Percentiles rank a stretch among this genome's conserved stretches.
These are phyloP conservation scores for Byssoonygena ceratinophila DNA, from an alignment of 2,329 filamentous ascomycete genomes.

Conservation along the genomic window DNA sequence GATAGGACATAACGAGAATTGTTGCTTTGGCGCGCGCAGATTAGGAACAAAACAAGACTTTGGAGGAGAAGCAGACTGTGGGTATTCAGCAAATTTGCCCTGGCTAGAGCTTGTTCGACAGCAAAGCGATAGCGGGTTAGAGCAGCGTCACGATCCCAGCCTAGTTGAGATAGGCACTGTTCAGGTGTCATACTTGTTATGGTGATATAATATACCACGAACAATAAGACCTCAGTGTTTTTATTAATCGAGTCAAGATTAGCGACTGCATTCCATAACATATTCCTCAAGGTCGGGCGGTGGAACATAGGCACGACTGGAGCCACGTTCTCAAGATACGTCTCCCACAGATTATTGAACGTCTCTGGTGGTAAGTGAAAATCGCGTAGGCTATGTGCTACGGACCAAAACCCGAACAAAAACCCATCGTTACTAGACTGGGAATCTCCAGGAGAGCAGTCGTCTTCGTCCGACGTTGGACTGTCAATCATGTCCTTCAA, in stretches of 20 bases:
- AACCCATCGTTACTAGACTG: constrained; percentile 46
- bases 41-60: constrained; percentile 52
- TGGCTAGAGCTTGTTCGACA: constrained; percentile 52
- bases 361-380: constrained; percentile 47
- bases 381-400: constrained; percentile 44
- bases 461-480: constrained; percentile 48
- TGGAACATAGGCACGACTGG: constrained; percentile 52
- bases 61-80: constrained; percentile 54
- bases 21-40: constrained; percentile 37
- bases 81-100: constrained; percentile 52
- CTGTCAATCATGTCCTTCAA: constrained; percentile 51
- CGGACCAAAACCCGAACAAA: constrained; percentile 50
- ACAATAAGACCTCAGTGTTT: constrained; percentile 47
- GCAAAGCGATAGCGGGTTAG: constrained; percentile 52
- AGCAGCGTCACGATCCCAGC: constrained; percentile 42
- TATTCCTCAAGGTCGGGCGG: constrained; percentile 43
- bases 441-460: constrained; percentile 38
- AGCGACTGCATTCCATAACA: constrained; percentile 42
- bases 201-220: constrained; percentile 52
- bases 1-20: constrained; percentile 37
- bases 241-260: constrained; percentile 44
- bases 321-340: constrained; percentile 52
- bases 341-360: constrained; percentile 46
- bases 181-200: constrained; percentile 36
- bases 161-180: constrained; percentile 37